Evolutionary conservation across 2,329 filamentous ascomycete species (phyloP).

Genomic region (Cytospora leucostoma): DNA sequence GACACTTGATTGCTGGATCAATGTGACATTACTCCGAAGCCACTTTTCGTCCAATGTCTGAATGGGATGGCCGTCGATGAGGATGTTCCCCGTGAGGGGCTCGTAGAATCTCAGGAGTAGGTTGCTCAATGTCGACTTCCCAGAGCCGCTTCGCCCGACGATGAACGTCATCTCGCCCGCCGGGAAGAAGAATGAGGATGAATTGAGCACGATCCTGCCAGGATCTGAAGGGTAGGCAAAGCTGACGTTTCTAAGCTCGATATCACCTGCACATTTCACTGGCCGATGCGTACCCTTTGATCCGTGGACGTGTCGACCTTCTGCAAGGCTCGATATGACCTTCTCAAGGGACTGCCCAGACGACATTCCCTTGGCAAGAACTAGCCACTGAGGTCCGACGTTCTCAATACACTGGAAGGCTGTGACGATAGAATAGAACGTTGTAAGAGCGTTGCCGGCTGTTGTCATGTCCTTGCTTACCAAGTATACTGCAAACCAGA

Average conservation of each 20-base stretch:
- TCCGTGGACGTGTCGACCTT: slow-evolving; percentile 30
- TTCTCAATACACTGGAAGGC: slow-evolving; percentile 75
- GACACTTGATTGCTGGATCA: slow-evolving; percentile 80
- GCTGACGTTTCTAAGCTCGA: slow-evolving; percentile 71
- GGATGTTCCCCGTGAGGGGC: slow-evolving; percentile 62
- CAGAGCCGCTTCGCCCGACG: slow-evolving; percentile 83
- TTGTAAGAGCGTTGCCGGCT: slow-evolving; percentile 72
- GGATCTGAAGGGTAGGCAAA: slow-evolving; percentile 80
- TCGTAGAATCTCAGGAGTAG: slow-evolving; percentile 78
- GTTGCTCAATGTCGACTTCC: slow-evolving; percentile 86
- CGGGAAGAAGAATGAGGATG: slow-evolving; percentile 68
- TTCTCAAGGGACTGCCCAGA: slow-evolving; percentile 66
- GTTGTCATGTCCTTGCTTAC: slow-evolving; percentile 59
- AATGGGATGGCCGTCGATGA: slow-evolving; percentile 66
- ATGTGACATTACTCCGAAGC: slow-evolving; percentile 74
- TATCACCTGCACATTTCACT: slow-evolving; percentile 60
- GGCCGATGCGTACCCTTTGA: slow-evolving; percentile 31
- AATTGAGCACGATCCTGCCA: slow-evolving; percentile 58
- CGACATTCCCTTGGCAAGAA: slow-evolving; percentile 76
- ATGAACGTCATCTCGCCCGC: slow-evolving; percentile 76
- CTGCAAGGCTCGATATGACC: slow-evolving; percentile 42
- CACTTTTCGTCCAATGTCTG: slow-evolving; percentile 65
- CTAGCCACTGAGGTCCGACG: slow-evolving; percentile 73
- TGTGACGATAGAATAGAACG: slow-evolving; percentile 80
- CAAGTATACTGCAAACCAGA: slow-evolving; percentile 80